A percentile compares a stretch with the other conserved stretches of the same genome.
These are phyloP conservation scores for Colletotrichum simmondsii DNA, from an alignment of 2,329 filamentous ascomycete genomes.

Conservation along the genomic window DNA sequence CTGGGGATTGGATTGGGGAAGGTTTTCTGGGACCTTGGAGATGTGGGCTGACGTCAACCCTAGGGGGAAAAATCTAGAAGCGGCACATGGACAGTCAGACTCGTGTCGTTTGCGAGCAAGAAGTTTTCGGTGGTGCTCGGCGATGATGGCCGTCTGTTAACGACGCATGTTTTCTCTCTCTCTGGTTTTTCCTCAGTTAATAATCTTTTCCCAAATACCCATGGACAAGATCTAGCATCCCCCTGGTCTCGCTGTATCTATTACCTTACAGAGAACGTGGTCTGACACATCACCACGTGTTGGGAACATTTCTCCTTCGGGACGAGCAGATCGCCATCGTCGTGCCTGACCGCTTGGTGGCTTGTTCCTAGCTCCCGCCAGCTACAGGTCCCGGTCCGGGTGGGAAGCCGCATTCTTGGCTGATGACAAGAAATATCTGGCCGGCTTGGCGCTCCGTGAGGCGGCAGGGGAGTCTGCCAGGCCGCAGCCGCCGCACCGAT, in stretches of 20 bases:
- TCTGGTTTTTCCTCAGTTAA: neutral
- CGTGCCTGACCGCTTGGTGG: neutral
- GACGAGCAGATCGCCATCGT: neutral
- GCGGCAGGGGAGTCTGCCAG: neutral
- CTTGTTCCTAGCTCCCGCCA: neutral
- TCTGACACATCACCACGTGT: neutral
- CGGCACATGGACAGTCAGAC: neutral
- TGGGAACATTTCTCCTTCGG: neutral
- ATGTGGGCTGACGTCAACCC: neutral
- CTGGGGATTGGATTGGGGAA: neutral
- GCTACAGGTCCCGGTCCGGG: neutral
- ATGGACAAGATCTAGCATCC: neutral
- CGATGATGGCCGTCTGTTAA: neutral
- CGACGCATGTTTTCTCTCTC: neutral
- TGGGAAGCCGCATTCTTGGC: slow-evolving; percentile 6
- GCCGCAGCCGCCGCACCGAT: neutral
- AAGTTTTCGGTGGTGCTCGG: neutral
- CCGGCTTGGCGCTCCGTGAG: slow-evolving; percentile 3
- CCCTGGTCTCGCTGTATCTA: neutral
- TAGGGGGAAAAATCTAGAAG: neutral
- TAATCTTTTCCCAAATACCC: neutral
- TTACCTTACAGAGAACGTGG: neutral
- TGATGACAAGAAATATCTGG: neutral
- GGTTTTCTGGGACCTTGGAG: neutral
- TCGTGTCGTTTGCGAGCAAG: neutral